These are phyloP conservation scores for Boletus sp. DNA, from an alignment of 768 basidiomycete species.

Conservation along the genomic window DNA sequence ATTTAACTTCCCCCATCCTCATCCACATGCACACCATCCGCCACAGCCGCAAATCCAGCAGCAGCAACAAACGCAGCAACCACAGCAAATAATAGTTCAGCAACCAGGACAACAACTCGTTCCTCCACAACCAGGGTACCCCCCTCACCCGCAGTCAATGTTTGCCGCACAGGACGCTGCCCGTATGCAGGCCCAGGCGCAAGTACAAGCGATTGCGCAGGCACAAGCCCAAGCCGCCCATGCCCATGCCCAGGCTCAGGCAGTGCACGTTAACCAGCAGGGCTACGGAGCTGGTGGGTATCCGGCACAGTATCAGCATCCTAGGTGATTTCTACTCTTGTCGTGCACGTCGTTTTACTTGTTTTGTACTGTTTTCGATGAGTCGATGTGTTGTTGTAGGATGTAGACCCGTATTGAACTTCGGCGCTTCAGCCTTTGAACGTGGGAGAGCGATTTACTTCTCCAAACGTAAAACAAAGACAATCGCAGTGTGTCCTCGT, in stretches of 20 bases:
- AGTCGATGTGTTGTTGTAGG: constrained; percentile 1
- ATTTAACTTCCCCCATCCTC: constrained; percentile 67
- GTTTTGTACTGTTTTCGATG: constrained; percentile 14
- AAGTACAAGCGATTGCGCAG: constrained; percentile 39
- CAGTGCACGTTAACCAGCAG: constrained; percentile 28
- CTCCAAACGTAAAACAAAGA: constrained; percentile 10
- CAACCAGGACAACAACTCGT: constrained; percentile 39
- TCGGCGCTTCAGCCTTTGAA: constrained; percentile 8
- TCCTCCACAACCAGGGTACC: constrained; percentile 31
- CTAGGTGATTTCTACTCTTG: constrained; percentile 18
- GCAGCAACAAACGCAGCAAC: constrained; percentile 43
- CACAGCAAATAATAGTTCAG: constrained; percentile 35
- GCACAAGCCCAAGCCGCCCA: constrained; percentile 42
- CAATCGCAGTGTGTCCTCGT: neutral
- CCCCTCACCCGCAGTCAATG: constrained; percentile 32
- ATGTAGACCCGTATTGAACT: neutral
- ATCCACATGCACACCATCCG: constrained; percentile 46
- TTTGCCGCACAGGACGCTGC: constrained; percentile 32
- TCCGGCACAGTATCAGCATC: constrained; percentile 32
- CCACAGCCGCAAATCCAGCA: constrained; percentile 43
- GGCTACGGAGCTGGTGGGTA: constrained; percentile 28
- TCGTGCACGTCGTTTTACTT: neutral
- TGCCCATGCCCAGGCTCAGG: constrained; percentile 39
- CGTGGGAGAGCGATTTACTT: constrained; percentile 23
- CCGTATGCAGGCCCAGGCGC: constrained; percentile 42